Evolutionary conservation across 768 basidiomycete species (phyloP).

Genomic region (Neoboletus brunneissimus): DNA sequence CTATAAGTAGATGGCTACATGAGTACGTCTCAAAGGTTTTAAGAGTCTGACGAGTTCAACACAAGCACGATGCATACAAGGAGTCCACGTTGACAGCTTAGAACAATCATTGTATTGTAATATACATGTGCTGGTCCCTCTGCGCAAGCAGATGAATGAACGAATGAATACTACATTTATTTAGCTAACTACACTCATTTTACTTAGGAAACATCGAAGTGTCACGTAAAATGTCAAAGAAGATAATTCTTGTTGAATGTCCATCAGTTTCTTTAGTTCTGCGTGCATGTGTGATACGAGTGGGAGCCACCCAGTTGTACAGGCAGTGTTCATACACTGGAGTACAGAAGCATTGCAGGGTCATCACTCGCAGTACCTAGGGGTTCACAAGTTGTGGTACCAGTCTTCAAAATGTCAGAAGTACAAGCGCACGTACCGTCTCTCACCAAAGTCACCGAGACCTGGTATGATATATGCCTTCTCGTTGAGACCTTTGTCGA

Average conservation of each 20-base stretch:
- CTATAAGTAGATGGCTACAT: slow-evolving; percentile 8
- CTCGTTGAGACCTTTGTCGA: slow-evolving; percentile 88
- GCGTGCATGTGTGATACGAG: background rate
- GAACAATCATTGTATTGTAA: background rate
- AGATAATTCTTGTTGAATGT: background rate
- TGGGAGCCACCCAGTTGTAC: background rate
- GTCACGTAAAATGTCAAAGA: background rate
- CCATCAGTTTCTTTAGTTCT: background rate
- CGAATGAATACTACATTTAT: too few species aligned
- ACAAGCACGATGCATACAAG: background rate
- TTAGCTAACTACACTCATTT: background rate
- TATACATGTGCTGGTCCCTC: background rate
- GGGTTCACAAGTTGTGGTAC: background rate
- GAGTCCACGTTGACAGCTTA: background rate
- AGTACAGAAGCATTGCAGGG: background rate
- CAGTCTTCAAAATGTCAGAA: background rate
- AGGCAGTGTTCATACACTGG: background rate
- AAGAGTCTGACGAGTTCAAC: background rate
- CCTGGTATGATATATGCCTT: slow-evolving; percentile 91
- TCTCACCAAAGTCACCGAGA: slow-evolving; percentile 95
- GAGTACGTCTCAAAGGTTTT: slow-evolving; percentile 2
- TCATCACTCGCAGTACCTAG: slow-evolving; percentile 25
- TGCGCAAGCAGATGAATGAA: too few species aligned
- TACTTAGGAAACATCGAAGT: background rate
- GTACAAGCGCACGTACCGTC: slow-evolving; percentile 49